These are phyloP conservation scores for Aspergillus oerlinghausenensis DNA, from an alignment of 2,329 filamentous ascomycete genomes.

Conservation along the genomic window DNA sequence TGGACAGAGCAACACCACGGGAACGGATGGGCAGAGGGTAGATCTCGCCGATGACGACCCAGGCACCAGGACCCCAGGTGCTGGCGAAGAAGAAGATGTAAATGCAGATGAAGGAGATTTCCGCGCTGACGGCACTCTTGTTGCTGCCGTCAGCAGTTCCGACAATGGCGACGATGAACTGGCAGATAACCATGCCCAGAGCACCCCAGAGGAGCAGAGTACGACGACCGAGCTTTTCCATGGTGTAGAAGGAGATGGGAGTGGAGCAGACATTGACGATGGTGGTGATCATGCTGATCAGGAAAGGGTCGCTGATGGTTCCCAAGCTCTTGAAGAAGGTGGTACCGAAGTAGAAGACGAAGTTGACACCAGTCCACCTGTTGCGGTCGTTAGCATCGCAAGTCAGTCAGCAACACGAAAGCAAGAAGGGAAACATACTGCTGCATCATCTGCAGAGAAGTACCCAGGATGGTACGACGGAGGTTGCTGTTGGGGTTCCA, in stretches of 20 bases:
- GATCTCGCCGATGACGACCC: conserved; percentile 78
- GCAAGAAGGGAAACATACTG: conserved; percentile 42
- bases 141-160: conserved; percentile 57
- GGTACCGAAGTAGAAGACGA: conserved; percentile 84
- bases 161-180: conserved; percentile 79
- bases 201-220: conserved; percentile 74
- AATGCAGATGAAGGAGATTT: conserved; percentile 85
- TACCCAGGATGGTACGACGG: conserved; percentile 66
- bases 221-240: conserved; percentile 78
- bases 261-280: conserved; percentile 84
- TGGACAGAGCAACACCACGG: conserved; percentile 79
- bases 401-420: background rate
- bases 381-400: background rate
- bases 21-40: conserved; percentile 86
- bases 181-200: conserved; percentile 75
- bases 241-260: conserved; percentile 79
- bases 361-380: conserved; percentile 76
- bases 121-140: conserved; percentile 48
- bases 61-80: conserved; percentile 75
- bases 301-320: conserved; percentile 71
- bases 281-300: conserved; percentile 80
- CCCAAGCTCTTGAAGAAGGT: conserved; percentile 77
- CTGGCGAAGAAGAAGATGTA: conserved; percentile 91
- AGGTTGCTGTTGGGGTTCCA: conserved; percentile 52
- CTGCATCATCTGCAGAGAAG: conserved; percentile 75